Conservation (phyloP, 2,329 filamentous ascomycete species). For the Calonectria multiphialidica region DNA sequence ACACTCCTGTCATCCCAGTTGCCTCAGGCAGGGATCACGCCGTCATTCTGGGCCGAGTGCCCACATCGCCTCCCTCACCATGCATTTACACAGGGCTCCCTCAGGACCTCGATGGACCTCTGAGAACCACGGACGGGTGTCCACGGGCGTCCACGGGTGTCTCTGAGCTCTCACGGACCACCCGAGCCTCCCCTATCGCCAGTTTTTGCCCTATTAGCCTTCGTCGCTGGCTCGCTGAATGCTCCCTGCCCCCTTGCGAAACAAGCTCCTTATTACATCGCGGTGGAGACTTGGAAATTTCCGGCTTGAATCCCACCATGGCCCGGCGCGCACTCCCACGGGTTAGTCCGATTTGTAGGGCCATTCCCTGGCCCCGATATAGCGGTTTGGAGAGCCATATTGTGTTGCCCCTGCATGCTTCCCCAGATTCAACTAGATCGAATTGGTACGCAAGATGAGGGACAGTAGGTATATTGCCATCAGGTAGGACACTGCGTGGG, state of each 20-base stretch:
- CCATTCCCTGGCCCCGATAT: neutral
- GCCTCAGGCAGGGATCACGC: slow-evolving; percentile 47
- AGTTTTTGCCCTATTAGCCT: slow-evolving; percentile 10
- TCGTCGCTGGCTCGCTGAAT: neutral
- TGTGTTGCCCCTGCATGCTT: neutral
- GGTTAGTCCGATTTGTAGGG: neutral
- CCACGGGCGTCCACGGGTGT: slow-evolving; percentile 10
- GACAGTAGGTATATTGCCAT: neutral
- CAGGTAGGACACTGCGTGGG: neutral
- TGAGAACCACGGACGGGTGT: neutral
- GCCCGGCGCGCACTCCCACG: neutral
- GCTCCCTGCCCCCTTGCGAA: slow-evolving; percentile 14
- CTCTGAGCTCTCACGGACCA: slow-evolving; percentile 18
- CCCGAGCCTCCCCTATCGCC: slow-evolving; percentile 4
- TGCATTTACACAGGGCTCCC: slow-evolving; percentile 31
- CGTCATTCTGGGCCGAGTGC: slow-evolving; percentile 36
- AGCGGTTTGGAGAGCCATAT: neutral
- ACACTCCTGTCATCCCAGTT: slow-evolving; percentile 23
- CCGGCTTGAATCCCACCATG: neutral
- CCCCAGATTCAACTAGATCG: neutral
- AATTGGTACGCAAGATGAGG: neutral
- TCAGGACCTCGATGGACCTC: neutral
- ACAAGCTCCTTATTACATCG: slow-evolving; percentile 3
- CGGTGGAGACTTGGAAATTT: slow-evolving; percentile 18
- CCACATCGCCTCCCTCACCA: slow-evolving; percentile 22